These are phyloP conservation scores for Falciphora oryzae DNA, from an alignment of 2,329 filamentous ascomycete species.

Conservation along the genomic window DNA sequence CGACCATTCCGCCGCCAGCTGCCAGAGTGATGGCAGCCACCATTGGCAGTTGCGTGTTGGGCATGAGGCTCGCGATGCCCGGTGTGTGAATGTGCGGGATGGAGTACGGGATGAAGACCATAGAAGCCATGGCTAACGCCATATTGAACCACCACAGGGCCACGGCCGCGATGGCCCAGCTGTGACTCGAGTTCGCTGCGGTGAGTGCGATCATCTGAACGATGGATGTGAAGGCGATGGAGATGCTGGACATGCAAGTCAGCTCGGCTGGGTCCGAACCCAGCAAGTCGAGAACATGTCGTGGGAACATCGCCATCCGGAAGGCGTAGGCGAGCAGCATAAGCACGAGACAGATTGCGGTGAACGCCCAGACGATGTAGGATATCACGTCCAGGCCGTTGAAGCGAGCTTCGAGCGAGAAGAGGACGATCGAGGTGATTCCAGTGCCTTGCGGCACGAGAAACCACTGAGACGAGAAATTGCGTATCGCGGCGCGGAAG, in stretches of 20 bases:
- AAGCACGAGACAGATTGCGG: slow-evolving; percentile 26
- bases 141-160: slow-evolving; percentile 35
- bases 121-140: slow-evolving; percentile 24
- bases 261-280: slow-evolving; percentile 27
- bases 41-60: slow-evolving; percentile 30
- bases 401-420: slow-evolving; percentile 33
- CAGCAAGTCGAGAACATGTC: slow-evolving; percentile 24
- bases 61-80: slow-evolving; percentile 26
- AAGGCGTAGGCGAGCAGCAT: slow-evolving; percentile 25
- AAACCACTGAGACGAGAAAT: slow-evolving; percentile 30
- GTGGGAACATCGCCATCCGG: slow-evolving; percentile 26
- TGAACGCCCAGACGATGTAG: slow-evolving; percentile 32
- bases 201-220: slow-evolving; percentile 20
- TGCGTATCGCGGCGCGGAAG: slow-evolving; percentile 19
- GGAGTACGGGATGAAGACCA: slow-evolving; percentile 28
- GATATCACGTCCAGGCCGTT: slow-evolving; percentile 27
- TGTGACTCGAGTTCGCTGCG: slow-evolving; percentile 13
- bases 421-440: slow-evolving; percentile 29
- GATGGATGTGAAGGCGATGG: slow-evolving; percentile 26
- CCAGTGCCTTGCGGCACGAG: slow-evolving; percentile 31
- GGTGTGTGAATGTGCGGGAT: slow-evolving; percentile 24
- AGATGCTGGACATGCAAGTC: slow-evolving; percentile 30
- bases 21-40: slow-evolving; percentile 33
- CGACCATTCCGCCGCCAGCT: slow-evolving; percentile 29
- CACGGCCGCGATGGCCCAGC: slow-evolving; percentile 24